These are phyloP conservation scores for Corchorus olitorius DNA, from an alignment of 345 rosid species.

Conservation along the genomic window DNA sequence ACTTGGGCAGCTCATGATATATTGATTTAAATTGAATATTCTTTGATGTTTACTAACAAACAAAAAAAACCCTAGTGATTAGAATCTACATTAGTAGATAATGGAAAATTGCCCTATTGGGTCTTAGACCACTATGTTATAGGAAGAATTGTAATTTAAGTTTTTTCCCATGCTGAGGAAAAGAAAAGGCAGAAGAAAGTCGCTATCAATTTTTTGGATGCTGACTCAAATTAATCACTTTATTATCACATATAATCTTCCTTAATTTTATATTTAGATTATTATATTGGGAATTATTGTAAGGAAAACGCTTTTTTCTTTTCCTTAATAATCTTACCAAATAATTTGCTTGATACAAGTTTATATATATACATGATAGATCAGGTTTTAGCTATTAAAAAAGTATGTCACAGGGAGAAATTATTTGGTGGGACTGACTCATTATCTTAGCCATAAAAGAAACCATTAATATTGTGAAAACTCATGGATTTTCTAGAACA, in stretches of 20 bases:
- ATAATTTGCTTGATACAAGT: too few species aligned
- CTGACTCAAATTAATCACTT: background rate
- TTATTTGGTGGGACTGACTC: too few species aligned
- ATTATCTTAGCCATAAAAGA: too few species aligned
- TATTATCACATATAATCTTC: background rate
- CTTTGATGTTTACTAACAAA: slow-evolving; percentile 14
- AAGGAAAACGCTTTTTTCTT: background rate
- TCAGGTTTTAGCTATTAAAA: too few species aligned
- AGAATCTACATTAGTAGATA: background rate
- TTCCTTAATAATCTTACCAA: too few species aligned
- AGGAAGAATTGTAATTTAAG: background rate
- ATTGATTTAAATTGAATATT: slow-evolving; percentile 7
- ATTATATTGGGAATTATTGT: background rate
- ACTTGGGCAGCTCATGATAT: slow-evolving; percentile 9
- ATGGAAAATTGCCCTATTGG: background rate
- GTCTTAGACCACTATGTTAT: background rate
- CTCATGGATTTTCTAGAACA: too few species aligned
- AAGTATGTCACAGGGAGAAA: too few species aligned
- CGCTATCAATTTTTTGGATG: slow-evolving; percentile 2
- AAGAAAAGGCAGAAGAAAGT: background rate
- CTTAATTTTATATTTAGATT: background rate
- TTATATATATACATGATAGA: too few species aligned
- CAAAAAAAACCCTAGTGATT: background rate
- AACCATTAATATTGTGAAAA: too few species aligned
- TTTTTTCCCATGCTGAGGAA: background rate